These are phyloP conservation scores for Sisymbrium altissimum DNA, from an alignment of 345 rosid species.

Conservation along the genomic window DNA sequence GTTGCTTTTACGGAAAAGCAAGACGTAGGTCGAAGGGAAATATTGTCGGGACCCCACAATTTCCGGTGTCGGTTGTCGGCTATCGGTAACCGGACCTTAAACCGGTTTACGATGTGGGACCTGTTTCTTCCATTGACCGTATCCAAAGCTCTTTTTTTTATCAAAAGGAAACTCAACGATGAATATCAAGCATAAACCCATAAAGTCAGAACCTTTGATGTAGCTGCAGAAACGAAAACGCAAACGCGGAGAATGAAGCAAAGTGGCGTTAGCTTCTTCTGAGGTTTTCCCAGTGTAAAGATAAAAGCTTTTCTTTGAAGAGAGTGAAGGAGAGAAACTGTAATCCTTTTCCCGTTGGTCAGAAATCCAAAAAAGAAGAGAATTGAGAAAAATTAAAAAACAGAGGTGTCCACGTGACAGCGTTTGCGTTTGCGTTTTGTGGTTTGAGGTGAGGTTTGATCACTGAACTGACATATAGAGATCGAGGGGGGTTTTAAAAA, in stretches of 20 bases:
- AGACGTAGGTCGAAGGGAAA: slow-evolving; percentile 22
- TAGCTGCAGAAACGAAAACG: background rate
- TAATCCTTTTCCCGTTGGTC: background rate
- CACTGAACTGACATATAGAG: slow-evolving; percentile 1
- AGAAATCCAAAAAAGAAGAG: background rate
- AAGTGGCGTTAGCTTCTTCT: background rate
- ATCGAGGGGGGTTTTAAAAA: background rate
- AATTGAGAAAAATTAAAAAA: background rate
- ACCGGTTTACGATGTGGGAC: slow-evolving; percentile 3
- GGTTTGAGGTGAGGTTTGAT: background rate
- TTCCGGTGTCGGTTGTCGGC: slow-evolving; percentile 40
- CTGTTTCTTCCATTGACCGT: slow-evolving; percentile 10
- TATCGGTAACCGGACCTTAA: slow-evolving; percentile 8
- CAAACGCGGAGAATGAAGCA: background rate
- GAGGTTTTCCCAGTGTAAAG: background rate
- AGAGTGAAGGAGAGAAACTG: background rate
- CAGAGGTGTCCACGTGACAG: background rate
- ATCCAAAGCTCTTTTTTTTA: slow-evolving; percentile 4
- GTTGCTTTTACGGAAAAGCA: slow-evolving; percentile 53
- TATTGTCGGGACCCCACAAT: slow-evolving; percentile 30
- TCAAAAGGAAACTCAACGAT: too few species aligned
- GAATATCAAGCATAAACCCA: too few species aligned
- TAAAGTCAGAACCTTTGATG: too few species aligned
- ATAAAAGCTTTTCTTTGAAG: background rate
- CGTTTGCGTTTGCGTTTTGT: slow-evolving; percentile 13